Base-by-base conservation (phyloP, 2,329 filamentous ascomycete genomes). In the Fusarium paranaense region DNA sequence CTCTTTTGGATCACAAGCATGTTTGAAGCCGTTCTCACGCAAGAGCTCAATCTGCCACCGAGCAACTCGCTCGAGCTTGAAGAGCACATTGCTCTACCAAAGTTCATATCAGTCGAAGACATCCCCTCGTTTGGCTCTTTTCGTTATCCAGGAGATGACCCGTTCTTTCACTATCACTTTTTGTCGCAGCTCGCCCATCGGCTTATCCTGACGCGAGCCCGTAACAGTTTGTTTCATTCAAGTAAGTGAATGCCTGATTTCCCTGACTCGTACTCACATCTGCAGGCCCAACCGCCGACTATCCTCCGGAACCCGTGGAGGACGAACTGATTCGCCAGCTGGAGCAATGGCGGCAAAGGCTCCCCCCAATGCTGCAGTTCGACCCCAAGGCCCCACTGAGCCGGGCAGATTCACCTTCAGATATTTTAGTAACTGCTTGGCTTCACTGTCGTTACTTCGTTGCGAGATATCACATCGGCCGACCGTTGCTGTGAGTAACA, bases 1-100 rank as follows among this genome's bases (percentile, higher is more conserved):
- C 66, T 74, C 0, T 74, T 75, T 14, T 74, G 72, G 72, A 74
- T 74, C n/a, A 75, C 72, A 10, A 75, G 72, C 52, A 74, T 75
- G 72, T 74, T 75, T 1, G 72, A 73, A 65, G 72, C 72, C 0
- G 72, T 74, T 1, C 66, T 74, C 1, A 75, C 72, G 0, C 72
- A 74, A 22, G 72, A 74, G 25, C 72, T 74, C 0, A 61, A 75
- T 8, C 69, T 74, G 0, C 72, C 72, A 1, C 72, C 69, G 0
- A 75, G 72, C 1, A 72, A 75, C 1, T 73, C 69, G 0, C 22
- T 75, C 0, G 62, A 75, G 8, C 64, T 74, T 0, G 72, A 74
- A 6, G 72, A 75, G 10, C 65, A 72, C 0, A 75, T 74, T 3
- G 72, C 72, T 0, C 0, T 74, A 0, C 72, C 72, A 8, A 75